These are phyloP conservation scores for Rhizopus sp. DNA, from an alignment of 371 early-diverging fungal species.

Conservation along the genomic window DNA sequence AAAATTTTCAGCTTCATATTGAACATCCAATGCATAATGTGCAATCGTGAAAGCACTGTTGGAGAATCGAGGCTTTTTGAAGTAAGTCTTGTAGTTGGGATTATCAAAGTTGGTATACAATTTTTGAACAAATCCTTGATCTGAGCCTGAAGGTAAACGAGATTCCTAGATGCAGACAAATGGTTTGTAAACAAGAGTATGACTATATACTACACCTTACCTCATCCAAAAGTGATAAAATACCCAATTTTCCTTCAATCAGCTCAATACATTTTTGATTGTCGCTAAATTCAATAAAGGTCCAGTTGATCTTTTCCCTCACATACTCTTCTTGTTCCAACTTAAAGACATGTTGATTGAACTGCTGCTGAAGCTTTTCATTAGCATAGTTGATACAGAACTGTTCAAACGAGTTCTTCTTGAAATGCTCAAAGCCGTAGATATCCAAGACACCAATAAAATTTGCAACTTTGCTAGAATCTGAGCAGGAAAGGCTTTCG, in stretches of 20 bases:
- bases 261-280: constrained; percentile 99
- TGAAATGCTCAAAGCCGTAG: constrained; percentile 97
- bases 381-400: constrained; percentile 99
- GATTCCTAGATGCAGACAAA: constrained; percentile 49
- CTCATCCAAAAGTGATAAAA: constrained; percentile 96
- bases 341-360: constrained; percentile 76
- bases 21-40: constrained; percentile 93
- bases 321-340: constrained; percentile 96
- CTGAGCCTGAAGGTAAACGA: constrained; percentile 90
- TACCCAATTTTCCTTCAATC: constrained; percentile 96
- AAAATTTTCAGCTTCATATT: constrained; percentile 93
- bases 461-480: constrained; percentile 44
- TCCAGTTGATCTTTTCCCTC: constrained; percentile 90
- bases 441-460: constrained; percentile 98
- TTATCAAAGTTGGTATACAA: constrained; percentile 74
- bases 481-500: constrained; percentile 62
- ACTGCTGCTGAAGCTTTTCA: constrained; percentile 97
- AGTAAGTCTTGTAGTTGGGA: constrained; percentile 68
- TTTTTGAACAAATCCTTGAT: constrained; percentile 82
- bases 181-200: neutral
- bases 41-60: constrained; percentile 79
- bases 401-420: constrained; percentile 99
- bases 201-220: constrained; percentile 24
- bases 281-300: constrained; percentile 95
- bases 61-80: constrained; percentile 91